Percentiles rank a stretch among this genome's conserved stretches.
Conservation (phyloP, 176 grass and related monocot genomes). For the Carex parvula region DNA sequence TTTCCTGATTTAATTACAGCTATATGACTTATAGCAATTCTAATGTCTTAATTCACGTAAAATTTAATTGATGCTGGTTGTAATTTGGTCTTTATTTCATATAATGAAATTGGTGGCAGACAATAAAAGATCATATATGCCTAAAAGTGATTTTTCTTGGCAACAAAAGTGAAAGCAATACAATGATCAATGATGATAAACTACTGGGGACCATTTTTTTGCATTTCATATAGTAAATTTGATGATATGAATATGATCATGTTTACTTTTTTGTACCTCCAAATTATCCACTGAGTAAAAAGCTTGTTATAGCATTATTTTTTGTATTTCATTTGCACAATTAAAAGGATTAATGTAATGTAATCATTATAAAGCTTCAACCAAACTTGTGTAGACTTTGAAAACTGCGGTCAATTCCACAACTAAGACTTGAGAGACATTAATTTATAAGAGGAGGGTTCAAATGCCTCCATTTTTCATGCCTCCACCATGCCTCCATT, state of each 20-base stretch:
- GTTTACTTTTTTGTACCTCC: background rate
- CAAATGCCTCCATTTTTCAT: too few species aligned
- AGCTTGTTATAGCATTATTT: background rate
- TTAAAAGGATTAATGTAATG: background rate
- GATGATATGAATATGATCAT: too few species aligned
- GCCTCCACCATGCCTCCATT: too few species aligned
- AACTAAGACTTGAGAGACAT: background rate
- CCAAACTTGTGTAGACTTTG: slow-evolving; percentile 1
- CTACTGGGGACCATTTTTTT: too few species aligned
- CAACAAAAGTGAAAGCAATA: background rate
- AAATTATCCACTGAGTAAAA: background rate
- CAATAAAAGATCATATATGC: background rate
- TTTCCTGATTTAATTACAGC: background rate
- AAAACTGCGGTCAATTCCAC: background rate
- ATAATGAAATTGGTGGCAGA: too few species aligned
- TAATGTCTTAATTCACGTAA: background rate
- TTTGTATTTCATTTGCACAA: background rate
- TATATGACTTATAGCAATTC: background rate
- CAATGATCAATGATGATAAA: too few species aligned
- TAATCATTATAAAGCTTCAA: background rate
- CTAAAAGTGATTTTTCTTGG: background rate
- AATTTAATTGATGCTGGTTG: too few species aligned
- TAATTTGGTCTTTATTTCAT: too few species aligned
- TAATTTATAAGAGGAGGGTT: too few species aligned
- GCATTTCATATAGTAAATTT: too few species aligned